Evolutionary conservation across 2,329 filamentous ascomycete genomes (phyloP).

Genomic region (Chaetomiaceae sp.): DNA sequence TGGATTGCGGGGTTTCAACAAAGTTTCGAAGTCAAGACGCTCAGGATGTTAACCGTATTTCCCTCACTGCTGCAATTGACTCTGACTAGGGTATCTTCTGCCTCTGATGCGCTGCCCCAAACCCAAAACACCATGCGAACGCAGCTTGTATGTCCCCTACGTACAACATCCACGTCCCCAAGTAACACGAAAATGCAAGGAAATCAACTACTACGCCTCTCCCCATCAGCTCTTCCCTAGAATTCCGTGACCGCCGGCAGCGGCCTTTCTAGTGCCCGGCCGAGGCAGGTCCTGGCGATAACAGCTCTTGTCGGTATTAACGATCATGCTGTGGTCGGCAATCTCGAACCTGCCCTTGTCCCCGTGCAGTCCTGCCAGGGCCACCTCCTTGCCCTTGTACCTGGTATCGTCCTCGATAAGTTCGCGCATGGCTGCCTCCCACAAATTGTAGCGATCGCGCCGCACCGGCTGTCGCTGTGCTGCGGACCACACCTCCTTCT

Average conservation of each 20-base stretch:
- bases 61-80: background rate
- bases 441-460: slow-evolving; percentile 53
- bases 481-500: slow-evolving; percentile 56
- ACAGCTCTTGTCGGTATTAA: slow-evolving; percentile 52
- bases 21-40: too few species aligned
- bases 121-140: background rate
- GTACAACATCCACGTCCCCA: too few species aligned
- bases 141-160: too few species aligned
- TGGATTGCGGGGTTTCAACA: too few species aligned
- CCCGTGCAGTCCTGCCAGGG: slow-evolving; percentile 29
- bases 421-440: slow-evolving; percentile 57
- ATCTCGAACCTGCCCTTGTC: slow-evolving; percentile 43
- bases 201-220: background rate
- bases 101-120: background rate
- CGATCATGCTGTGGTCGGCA: slow-evolving; percentile 60
- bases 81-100: slow-evolving; percentile 2
- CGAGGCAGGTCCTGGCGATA: slow-evolving; percentile 50
- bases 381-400: slow-evolving; percentile 26
- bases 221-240: slow-evolving; percentile 11
- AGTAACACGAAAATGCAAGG: background rate
- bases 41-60: background rate
- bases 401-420: slow-evolving; percentile 39
- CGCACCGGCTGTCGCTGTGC: slow-evolving; percentile 49
- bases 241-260: slow-evolving; percentile 25
- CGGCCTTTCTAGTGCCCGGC: slow-evolving; percentile 38